Percentiles rank a stretch among this genome's conserved stretches.
Conservation (phyloP, 2,329 filamentous ascomycete genomes). For the Nothophoma quercina region DNA sequence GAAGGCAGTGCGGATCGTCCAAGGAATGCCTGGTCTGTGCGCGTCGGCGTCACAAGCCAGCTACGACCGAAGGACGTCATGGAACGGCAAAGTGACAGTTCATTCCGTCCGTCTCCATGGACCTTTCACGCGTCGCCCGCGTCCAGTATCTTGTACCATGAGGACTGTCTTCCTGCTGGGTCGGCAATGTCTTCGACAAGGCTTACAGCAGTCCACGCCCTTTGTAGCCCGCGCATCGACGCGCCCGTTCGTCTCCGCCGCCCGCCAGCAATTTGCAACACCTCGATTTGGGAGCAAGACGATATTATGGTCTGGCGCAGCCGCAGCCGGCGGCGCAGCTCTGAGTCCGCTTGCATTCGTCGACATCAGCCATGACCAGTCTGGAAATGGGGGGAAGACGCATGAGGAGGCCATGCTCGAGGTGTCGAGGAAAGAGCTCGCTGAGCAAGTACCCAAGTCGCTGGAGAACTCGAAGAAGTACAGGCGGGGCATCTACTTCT, state of each 20-base stretch:
- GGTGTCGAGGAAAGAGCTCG: conserved; percentile 78
- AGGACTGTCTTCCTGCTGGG: conserved; percentile 58
- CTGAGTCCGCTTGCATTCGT: conserved; percentile 68
- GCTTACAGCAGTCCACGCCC: conserved; percentile 35
- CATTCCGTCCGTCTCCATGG: conserved; percentile 35
- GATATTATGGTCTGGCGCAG: conserved; percentile 45
- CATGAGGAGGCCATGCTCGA: conserved; percentile 87
- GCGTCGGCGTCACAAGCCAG: conserved; percentile 27
- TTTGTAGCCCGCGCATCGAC: conserved; percentile 26
- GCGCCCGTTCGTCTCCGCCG: conserved; percentile 38
- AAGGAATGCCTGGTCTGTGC: too few relatives aligned
- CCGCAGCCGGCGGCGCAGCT: conserved; percentile 34
- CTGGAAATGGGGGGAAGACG: conserved; percentile 64
- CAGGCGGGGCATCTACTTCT: conserved; percentile 67
- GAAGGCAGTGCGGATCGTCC: too few relatives aligned
- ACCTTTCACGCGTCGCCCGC: conserved; percentile 28
- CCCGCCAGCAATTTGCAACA: conserved; percentile 44
- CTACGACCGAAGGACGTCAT: conserved; percentile 35
- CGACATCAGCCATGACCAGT: conserved; percentile 61
- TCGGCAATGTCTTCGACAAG: conserved; percentile 59
- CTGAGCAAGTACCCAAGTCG: conserved; percentile 70
- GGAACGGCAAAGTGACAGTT: conserved; percentile 11
- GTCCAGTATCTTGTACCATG: conserved; percentile 52
- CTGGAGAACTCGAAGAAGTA: conserved; percentile 66
- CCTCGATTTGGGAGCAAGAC: conserved; percentile 43